These are phyloP conservation scores for Pluteus cervinus DNA, from an alignment of 768 basidiomycete species.

Conservation along the genomic window DNA sequence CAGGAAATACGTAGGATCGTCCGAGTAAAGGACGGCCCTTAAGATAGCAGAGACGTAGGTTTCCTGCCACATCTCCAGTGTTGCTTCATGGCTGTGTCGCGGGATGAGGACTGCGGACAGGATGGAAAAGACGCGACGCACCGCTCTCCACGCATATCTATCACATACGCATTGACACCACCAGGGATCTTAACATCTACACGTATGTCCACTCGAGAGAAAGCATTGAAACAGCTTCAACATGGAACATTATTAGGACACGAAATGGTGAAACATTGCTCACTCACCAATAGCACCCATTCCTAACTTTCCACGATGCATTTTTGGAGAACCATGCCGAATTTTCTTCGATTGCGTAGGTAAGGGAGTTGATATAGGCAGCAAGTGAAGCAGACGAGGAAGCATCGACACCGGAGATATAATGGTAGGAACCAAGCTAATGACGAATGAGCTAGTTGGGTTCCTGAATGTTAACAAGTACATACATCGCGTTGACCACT, in stretches of 20 bases:
- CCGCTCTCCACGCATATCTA: slow-evolving; percentile 93
- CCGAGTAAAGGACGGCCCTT: slow-evolving; percentile 90
- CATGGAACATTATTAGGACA: neutral
- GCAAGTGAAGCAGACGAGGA: slow-evolving; percentile 97
- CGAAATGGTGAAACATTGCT: neutral
- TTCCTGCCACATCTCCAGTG: slow-evolving; percentile 93
- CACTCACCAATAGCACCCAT: slow-evolving; percentile 87
- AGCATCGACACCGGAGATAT: slow-evolving; percentile 96
- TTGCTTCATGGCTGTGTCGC: slow-evolving; percentile 71
- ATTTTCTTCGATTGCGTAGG: slow-evolving; percentile 88
- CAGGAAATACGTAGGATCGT: slow-evolving; percentile 86
- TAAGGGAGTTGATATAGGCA: slow-evolving; percentile 98
- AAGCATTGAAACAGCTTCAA: slow-evolving; percentile 91
- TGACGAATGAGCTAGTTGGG: neutral
- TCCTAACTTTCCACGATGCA: slow-evolving; percentile 82
- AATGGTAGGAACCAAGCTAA: slow-evolving; percentile 95
- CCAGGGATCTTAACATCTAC: slow-evolving; percentile 99
- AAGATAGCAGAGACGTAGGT: slow-evolving; percentile 92
- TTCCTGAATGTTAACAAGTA: slow-evolving; percentile 11
- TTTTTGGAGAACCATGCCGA: slow-evolving; percentile 90
- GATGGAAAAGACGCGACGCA: slow-evolving; percentile 28
- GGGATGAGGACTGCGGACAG: slow-evolving; percentile 2
- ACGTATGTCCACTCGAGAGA: slow-evolving; percentile 91
- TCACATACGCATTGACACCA: slow-evolving; percentile 89
- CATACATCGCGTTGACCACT: slow-evolving; percentile 83